phyloP scores from a whole-genome alignment of 495 filamentous ascomycete genomes.

The Aspergillus mulundensis region DNA sequence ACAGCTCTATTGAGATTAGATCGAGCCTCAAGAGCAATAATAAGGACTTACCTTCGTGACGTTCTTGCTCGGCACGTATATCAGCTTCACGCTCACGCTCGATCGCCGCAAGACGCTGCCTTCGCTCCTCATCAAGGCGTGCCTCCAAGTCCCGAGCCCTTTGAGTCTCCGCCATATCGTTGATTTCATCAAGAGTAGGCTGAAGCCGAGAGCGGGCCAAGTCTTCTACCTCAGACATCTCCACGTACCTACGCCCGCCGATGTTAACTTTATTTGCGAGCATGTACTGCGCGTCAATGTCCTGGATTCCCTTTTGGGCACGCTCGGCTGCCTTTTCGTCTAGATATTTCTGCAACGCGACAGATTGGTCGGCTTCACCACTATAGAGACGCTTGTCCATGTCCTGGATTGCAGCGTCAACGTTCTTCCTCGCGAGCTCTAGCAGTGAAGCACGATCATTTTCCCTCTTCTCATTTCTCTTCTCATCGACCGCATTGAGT shows the following conservation, averaged over 20 bases:
- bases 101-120: conserved; percentile 37
- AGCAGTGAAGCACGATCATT: conserved; percentile 71
- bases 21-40: not conserved
- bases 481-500: conserved; percentile 64
- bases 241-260: conserved; percentile 75
- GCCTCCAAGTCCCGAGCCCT: conserved; percentile 55
- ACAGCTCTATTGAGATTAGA: conserved; percentile 41
- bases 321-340: conserved; percentile 66
- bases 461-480: conserved; percentile 74
- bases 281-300: conserved; percentile 52
- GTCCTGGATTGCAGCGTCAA: conserved; percentile 66
- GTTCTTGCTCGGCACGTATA: conserved; percentile 46
- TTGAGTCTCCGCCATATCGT: conserved; percentile 66
- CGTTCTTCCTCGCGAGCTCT: conserved; percentile 77
- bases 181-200: conserved; percentile 88
- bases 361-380: conserved; percentile 70
- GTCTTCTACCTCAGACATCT: conserved; percentile 72
- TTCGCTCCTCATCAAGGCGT: conserved; percentile 50
- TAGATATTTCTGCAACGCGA: conserved; percentile 69
- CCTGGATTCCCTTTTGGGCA: conserved; percentile 58
- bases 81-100: conserved; percentile 56
- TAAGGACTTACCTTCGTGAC: conserved; percentile 42
- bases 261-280: conserved; percentile 68
- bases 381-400: conserved; percentile 77
- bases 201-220: conserved; percentile 78